Evolutionary conservation across 148 eudicot genomes (phyloP).

Genomic region (Bassia scoparia): DNA sequence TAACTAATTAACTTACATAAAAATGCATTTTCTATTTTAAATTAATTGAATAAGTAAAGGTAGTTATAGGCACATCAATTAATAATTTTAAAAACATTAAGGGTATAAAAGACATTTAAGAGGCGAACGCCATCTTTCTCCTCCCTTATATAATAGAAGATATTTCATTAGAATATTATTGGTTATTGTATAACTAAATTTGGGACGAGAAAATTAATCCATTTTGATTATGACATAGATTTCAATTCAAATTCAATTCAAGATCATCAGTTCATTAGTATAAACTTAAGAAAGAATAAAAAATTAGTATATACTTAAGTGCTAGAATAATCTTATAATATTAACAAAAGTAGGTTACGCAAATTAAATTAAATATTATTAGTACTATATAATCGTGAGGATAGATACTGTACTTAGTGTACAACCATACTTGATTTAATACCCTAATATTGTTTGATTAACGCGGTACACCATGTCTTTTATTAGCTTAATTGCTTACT

Average conservation of each 20-base stretch:
- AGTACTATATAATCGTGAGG: too few species aligned
- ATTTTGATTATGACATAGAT: neutral
- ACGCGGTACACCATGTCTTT: neutral
- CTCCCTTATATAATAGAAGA: too few species aligned
- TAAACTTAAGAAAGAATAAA: neutral
- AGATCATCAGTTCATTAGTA: conserved; percentile 14
- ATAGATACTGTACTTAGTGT: too few species aligned
- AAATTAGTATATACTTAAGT: neutral
- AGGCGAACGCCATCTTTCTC: too few species aligned
- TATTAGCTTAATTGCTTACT: neutral
- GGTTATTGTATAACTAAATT: conserved; percentile 17
- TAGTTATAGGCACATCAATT: too few species aligned
- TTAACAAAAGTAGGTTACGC: neutral
- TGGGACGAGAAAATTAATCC: conserved; percentile 3
- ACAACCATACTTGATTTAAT: neutral
- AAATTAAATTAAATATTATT: too few species aligned
- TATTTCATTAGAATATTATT: conserved; percentile 4
- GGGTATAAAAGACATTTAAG: too few species aligned
- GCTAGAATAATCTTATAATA: neutral
- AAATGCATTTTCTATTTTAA: too few species aligned
- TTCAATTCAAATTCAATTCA: neutral
- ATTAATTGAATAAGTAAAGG: too few species aligned
- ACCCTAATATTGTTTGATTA: neutral
- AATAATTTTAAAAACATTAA: too few species aligned
- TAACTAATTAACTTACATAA: too few species aligned